phyloP scores from a whole-genome alignment of 2,329 filamentous ascomycete genomes.

The Aspergillus sp. region DNA sequence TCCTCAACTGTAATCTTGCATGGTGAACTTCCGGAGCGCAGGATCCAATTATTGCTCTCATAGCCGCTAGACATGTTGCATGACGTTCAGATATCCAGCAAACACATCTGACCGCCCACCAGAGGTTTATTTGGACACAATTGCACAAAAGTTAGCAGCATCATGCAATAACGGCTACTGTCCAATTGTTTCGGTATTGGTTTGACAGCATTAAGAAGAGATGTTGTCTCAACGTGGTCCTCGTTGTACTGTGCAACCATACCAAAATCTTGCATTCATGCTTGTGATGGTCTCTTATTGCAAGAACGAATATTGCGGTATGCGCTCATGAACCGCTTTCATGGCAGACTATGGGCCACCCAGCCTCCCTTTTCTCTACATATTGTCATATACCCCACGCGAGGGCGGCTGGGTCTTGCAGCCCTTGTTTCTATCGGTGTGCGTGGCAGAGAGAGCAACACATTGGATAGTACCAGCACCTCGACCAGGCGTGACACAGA shows the following conservation, averaged over 20 bases:
- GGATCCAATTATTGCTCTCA: not conserved
- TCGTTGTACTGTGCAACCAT: constrained; percentile 8
- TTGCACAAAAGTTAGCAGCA: not conserved
- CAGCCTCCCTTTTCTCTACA: not conserved
- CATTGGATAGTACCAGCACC: not conserved
- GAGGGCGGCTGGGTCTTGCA: not conserved
- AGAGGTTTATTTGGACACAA: not conserved
- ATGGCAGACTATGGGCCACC: not conserved
- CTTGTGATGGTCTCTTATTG: constrained; percentile 3
- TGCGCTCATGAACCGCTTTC: not conserved
- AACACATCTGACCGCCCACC: not conserved
- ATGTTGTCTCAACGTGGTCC: constrained; percentile 6
- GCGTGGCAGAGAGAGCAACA: not conserved
- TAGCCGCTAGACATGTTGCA: not conserved
- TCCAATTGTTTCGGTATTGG: not conserved
- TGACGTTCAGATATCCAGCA: not conserved
- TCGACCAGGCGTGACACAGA: constrained; percentile 4
- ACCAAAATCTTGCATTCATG: not conserved
- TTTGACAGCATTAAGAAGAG: not conserved
- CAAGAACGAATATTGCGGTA: not conserved
- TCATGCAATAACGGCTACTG: not conserved
- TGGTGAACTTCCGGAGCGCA: not conserved
- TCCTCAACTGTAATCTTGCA: constrained; percentile 7
- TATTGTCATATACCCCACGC: not conserved
- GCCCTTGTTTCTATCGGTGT: not conserved